phyloP scores from a whole-genome alignment of 1,139 yeast species.

The Nadsonia commutata region DNA sequence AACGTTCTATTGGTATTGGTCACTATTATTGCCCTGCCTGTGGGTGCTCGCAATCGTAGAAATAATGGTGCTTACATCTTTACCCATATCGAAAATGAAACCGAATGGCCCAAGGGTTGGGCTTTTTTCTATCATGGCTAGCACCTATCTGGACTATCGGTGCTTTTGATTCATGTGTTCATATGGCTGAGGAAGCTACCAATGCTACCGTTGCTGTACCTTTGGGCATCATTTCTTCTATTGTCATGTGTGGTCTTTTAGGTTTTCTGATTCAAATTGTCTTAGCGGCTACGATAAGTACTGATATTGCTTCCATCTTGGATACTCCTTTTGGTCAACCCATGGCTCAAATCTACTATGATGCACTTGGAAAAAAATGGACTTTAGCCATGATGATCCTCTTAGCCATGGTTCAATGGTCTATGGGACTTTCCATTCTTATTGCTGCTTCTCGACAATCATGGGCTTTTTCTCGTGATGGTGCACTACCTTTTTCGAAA shows the following conservation, averaged over 20 bases:
- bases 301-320: slow-evolving; percentile 31
- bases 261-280: slow-evolving; percentile 47
- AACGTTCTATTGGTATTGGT: slow-evolving; percentile 41
- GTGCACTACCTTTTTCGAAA: slow-evolving; percentile 57
- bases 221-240: slow-evolving; percentile 42
- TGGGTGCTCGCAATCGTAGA: slow-evolving; percentile 17
- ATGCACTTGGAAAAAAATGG: slow-evolving; percentile 57
- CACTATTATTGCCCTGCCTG: slow-evolving; percentile 53
- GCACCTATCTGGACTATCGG: slow-evolving; percentile 34
- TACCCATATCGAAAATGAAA: slow-evolving; percentile 37
- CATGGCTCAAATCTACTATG: slow-evolving; percentile 47
- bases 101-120: slow-evolving; percentile 58
- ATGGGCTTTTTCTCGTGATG: slow-evolving; percentile 80
- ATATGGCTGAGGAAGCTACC: slow-evolving; percentile 53
- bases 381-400: slow-evolving; percentile 27
- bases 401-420: slow-evolving; percentile 22
- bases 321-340: slow-evolving; percentile 19
- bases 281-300: slow-evolving; percentile 39
- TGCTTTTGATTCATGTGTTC: slow-evolving; percentile 59
- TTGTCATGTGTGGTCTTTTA: slow-evolving; percentile 41
- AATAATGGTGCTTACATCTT: slow-evolving; percentile 32
- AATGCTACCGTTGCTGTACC: slow-evolving; percentile 59
- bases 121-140: slow-evolving; percentile 43
- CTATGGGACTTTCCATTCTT: slow-evolving; percentile 53
- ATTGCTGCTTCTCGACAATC: slow-evolving; percentile 82